Conservation (phyloP, 164 flowering plant genomes). For the Echeveria elegans region DNA sequence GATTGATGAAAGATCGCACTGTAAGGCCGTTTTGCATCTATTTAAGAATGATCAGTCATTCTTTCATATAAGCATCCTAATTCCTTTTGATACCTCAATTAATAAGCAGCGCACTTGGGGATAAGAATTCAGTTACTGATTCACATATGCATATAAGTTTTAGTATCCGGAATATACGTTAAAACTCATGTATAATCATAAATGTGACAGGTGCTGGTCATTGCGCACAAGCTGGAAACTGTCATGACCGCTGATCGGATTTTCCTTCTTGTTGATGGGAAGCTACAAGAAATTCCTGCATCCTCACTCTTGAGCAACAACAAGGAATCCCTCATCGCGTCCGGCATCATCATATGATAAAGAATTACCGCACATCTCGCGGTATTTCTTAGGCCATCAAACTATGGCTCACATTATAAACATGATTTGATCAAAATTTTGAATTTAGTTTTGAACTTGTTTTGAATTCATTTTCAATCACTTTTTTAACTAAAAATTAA, state of each 20-base stretch:
- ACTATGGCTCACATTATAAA: too few species aligned
- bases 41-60: not conserved
- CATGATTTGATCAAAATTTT: too few species aligned
- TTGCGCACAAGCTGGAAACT: constrained; percentile 81
- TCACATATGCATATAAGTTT: too few species aligned
- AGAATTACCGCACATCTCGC: not conserved
- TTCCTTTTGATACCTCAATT: too few species aligned
- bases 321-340: constrained; percentile 18
- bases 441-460: too few species aligned
- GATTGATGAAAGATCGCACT: constrained; percentile 66
- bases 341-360: constrained; percentile 28
- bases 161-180: too few species aligned
- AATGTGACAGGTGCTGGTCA: constrained; percentile 53
- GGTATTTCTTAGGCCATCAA: not conserved
- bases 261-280: constrained; percentile 50
- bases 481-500: too few species aligned
- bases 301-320: constrained; percentile 27
- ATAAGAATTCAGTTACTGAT: too few species aligned
- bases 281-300: constrained; percentile 45
- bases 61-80: too few species aligned
- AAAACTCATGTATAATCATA: too few species aligned
- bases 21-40: constrained; percentile 30
- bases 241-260: constrained; percentile 67
- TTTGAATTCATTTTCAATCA: too few species aligned
- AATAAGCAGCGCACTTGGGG: too few species aligned